Evolutionary conservation across 2,329 filamentous ascomycete species (phyloP), one percentile per base, ranked within the genome.

Genomic region (Colletotrichum sojae): DNA sequence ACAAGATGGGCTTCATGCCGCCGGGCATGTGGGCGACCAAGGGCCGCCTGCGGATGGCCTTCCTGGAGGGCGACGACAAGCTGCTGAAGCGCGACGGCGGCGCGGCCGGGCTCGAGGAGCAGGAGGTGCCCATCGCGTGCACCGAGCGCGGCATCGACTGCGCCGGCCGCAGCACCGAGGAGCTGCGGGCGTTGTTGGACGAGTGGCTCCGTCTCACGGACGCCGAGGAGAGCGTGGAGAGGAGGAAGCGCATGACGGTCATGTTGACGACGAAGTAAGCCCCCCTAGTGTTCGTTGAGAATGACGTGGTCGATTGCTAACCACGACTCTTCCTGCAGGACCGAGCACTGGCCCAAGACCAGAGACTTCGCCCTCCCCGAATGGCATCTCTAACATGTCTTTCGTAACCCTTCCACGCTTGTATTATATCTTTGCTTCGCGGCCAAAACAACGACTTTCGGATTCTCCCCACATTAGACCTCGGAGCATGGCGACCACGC

Each of bases 41-140:
- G 71, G 81, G 94, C 49, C 73, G 75, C 58, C 80, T 82, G 73
- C 84, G 87, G 71, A 81, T 94, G 73, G 80, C 84, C 48, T 93
- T 92, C 76, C 77, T 98, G 71, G 85, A 85, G 53, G 80, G 85
- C 45, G 95, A 98, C 80, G 94, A 97, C 79, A 80, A 76, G 71
- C 82, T 95, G 77, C 86, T 98, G 55, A 75, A 85, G 18, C 81
- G 84, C 45, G 87, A 88, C 54, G 92, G 92, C 1, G 92, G 91
- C 0, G 85, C 88, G 5, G 72, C 76, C 3, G 85, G 80, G 22
- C 81, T 97, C 73, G 86, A 86, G 71, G 80, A 80, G 8, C 86
- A 88, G 46, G 94, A 97, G 82, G 81, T 94, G 20, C 81, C 82
- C 69, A 85, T 94, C 68, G 93, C 93, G 15, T 92, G 92, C 74